Evolutionary conservation across 2,329 filamentous ascomycete species (phyloP), one percentile per base, ranked within the genome.

Genomic region (Capronia americana): DNA sequence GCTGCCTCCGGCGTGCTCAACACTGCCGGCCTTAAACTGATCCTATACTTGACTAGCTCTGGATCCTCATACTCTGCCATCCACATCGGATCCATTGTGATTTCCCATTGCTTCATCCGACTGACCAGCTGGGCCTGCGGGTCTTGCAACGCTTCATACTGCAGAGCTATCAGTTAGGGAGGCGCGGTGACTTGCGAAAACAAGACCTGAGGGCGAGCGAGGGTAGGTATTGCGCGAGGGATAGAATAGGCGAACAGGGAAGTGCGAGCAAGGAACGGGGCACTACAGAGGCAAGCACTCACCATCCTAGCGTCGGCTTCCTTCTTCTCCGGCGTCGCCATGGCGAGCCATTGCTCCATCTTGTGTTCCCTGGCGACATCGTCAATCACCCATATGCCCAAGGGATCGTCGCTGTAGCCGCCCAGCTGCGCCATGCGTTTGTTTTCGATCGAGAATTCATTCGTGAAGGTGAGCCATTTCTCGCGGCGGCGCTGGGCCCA

Each of bases 11-110:
- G 28, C 14, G 66, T 41, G 5, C 24, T 34, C 26, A 68, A 38
- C 28, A 48, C 55, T n/a, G 50, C 50, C 24, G 67, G 64, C 26
- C 67, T 53, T 48, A 69, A 23, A 8, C 63, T 66, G 1, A 69
- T 59, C 17, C 67, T 53, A 20, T 66, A 66, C 54, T 66, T 69
- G 26, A 69, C 64, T 20, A 69, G 41, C 54, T 69, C 67, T 0
- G 67, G 67, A 44, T 69, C 67, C 28, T 69, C 67, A 24, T 69
- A 69, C 55, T 69, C 44, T 12, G 63, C 67, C 67, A 69, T 69
- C 67, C 64, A 69, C 64, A 59, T 64, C n/a, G 67, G 67, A 53
- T 69, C 67, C 67, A 69, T 69, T 2, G 67, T 66, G 57, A 69
- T 69, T 12, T 69, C 67, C 64, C 64, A 69, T 30, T 69, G 67